These are phyloP conservation scores for Mikania micrantha DNA, from an alignment of 129 eudicot species.

Conservation along the genomic window DNA sequence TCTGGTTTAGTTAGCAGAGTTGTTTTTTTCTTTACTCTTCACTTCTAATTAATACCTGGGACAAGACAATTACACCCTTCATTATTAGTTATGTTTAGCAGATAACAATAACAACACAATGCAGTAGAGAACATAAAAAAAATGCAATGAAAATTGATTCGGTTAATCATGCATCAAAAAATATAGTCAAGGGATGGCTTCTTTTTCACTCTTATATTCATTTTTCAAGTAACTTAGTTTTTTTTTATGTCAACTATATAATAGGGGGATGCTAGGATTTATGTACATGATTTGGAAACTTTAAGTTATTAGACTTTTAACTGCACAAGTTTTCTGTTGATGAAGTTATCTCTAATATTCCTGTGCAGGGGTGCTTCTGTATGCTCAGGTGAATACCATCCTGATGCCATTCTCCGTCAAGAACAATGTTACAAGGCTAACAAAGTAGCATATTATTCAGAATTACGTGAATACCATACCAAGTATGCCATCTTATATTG, in stretches of 20 bases:
- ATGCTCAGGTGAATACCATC: slow-evolving; percentile 79
- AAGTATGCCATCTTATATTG: slow-evolving; percentile 46
- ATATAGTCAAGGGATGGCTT: background rate
- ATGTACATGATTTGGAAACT: background rate
- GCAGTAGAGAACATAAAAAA: background rate
- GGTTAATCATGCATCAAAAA: slow-evolving; percentile 6
- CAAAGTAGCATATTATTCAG: slow-evolving; percentile 60
- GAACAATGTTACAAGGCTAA: slow-evolving; percentile 55
- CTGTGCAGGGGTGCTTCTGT: slow-evolving; percentile 66
- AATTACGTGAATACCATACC: slow-evolving; percentile 60
- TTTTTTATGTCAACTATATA: background rate
- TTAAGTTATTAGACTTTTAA: background rate
- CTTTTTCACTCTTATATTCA: background rate
- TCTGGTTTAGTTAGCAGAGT: background rate
- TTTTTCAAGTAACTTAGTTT: background rate
- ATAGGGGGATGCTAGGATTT: background rate
- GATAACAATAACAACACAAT: background rate
- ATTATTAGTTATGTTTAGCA: background rate
- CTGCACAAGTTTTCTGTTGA: slow-evolving; percentile 16
- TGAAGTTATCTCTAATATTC: slow-evolving; percentile 15
- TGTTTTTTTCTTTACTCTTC: background rate
- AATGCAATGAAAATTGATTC: background rate
- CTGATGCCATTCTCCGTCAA: slow-evolving; percentile 57
- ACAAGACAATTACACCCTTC: background rate
- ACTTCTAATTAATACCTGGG: background rate